Evolutionary conservation across 495 filamentous ascomycete genomes (phyloP).

Genomic region (Daldinia decipiens): DNA sequence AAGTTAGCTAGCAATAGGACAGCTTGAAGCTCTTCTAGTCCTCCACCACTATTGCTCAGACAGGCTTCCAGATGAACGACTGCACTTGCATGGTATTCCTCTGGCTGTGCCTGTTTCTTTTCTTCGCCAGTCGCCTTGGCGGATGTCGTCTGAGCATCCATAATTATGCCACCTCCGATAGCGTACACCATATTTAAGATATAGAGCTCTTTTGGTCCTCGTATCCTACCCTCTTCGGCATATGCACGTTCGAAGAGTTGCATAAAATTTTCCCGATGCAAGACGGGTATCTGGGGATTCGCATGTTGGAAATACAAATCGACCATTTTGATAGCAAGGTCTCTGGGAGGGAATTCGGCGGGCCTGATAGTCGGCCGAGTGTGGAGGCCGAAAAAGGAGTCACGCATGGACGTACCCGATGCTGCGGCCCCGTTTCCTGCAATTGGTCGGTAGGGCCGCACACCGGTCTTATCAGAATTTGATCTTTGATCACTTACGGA

Average conservation of each 20-base stretch:
- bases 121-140: constrained; percentile 48
- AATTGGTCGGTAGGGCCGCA: constrained; percentile 54
- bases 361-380: constrained; percentile 87
- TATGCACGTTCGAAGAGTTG: constrained; percentile 84
- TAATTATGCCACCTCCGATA: constrained; percentile 92
- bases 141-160: constrained; percentile 63
- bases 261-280: constrained; percentile 89
- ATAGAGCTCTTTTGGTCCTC: constrained; percentile 86
- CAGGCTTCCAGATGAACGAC: constrained; percentile 92
- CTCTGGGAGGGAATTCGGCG: constrained; percentile 82
- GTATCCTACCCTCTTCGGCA: constrained; percentile 69
- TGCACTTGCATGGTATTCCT: constrained; percentile 95
- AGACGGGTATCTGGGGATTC: constrained; percentile 92
- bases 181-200: constrained; percentile 98
- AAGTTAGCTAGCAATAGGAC: constrained; percentile 91
- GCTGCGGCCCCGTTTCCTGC: constrained; percentile 48
- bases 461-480: constrained; percentile 61
- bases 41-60: constrained; percentile 78
- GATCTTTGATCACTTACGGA: constrained; percentile 76
- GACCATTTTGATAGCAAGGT: constrained; percentile 75
- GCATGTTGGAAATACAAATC: constrained; percentile 93
- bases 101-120: constrained; percentile 80
- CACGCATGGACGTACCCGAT: constrained; percentile 80
- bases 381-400: constrained; percentile 94
- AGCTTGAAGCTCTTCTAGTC: constrained; percentile 90